Evolutionary conservation across 352 stramenopile genomes (phyloP), one percentile per base, ranked within the genome.

Genomic region (Phytophthora megakarya): DNA sequence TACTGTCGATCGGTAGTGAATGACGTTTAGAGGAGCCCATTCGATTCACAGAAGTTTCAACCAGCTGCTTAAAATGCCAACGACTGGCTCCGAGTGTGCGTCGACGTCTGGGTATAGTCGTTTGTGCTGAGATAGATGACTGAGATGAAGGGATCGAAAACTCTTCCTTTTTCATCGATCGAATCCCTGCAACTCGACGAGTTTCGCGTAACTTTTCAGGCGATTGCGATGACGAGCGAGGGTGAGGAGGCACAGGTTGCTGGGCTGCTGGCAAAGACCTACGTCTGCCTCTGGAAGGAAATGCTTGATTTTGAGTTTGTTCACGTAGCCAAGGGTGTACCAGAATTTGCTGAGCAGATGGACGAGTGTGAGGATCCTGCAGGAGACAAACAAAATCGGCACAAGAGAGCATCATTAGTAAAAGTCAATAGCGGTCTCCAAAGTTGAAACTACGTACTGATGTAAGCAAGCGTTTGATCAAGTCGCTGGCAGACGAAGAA

Each of bases 391-490:
- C 35, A 26, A 44, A 45, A 39, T n/a, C 5, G 12, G 40, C 30
- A 33, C 23, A 54, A 22, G 6, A 30, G 16, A 43, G 2, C n/a
- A n/a, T 19, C n/a, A 22, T 51, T 11, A 58, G 48, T 15, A 10
- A 9, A n/a, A 49, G 16, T 48, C 22, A 46, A 21, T 47, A 3
- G 26, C 5, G 12, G 8, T n/a, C 22, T 30, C 15, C 47, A 13
- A 48, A 37, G 21, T 16, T 1, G 11, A 5, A 38, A 28, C 13
- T n/a, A 58, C 67, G 22, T 72, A 87, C 82, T 32, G 65, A 15
- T 10, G 71, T 80, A 18, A 92, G 67, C 37, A 92, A 55, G 12
- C 82, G 70, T 56, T 84, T 86, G 53, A 92, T 89, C 23, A 92
- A 50, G 52, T 92, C 80, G 11, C 64, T 66, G 8, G 76, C 79